Evolutionary conservation across 495 filamentous ascomycete genomes (phyloP).

Genomic region (Penicillium waksmanii): DNA sequence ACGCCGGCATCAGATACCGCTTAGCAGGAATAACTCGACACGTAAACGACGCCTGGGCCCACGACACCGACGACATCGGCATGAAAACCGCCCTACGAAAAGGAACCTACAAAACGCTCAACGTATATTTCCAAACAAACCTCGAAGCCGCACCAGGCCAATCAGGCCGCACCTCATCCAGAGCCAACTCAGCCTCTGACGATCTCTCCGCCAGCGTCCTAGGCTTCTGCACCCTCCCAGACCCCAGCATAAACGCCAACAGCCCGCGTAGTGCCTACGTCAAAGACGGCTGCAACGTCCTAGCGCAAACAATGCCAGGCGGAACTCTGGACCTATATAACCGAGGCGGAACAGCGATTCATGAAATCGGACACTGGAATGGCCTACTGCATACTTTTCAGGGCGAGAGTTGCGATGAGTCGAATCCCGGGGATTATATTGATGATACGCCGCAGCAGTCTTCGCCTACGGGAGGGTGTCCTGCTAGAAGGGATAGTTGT

Average conservation of each 20-base stretch:
- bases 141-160: constrained; percentile 36
- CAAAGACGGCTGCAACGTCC: constrained; percentile 56
- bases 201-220: constrained; percentile 42
- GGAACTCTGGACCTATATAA: constrained; percentile 49
- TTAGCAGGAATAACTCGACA: constrained; percentile 73
- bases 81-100: constrained; percentile 67
- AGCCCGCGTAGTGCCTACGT: constrained; percentile 43
- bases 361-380: constrained; percentile 65
- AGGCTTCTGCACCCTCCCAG: constrained; percentile 55
- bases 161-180: constrained; percentile 16
- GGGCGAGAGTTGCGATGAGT: constrained; percentile 46
- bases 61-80: constrained; percentile 61
- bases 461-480: constrained; percentile 54
- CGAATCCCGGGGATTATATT: constrained; percentile 54
- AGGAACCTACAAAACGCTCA: constrained; percentile 52
- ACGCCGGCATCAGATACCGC: constrained; percentile 53
- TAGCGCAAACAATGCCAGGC: constrained; percentile 55
- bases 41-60: constrained; percentile 70
- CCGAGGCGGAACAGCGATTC: constrained; percentile 54
- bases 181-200: background rate
- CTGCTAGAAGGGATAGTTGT: constrained; percentile 51
- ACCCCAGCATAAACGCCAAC: constrained; percentile 38
- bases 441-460: constrained; percentile 56
- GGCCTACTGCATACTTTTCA: constrained; percentile 61
- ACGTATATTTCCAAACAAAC: constrained; percentile 57